phyloP scores from a whole-genome alignment of 805 yeast genomes.

The Hanseniaspora hatyaiensis region DNA sequence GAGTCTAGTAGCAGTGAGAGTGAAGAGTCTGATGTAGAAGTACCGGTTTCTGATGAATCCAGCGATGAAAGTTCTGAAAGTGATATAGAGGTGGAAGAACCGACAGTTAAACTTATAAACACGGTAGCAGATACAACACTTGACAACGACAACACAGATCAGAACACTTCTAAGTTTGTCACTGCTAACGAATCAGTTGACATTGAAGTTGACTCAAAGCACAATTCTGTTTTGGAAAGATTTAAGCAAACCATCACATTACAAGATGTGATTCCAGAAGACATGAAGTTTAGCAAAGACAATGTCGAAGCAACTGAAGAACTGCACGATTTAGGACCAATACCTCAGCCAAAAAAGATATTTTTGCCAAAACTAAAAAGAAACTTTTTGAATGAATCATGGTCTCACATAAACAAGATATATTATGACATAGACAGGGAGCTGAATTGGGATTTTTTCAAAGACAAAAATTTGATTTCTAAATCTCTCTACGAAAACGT shows the following conservation, averaged over 20 bases:
- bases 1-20: conserved; percentile 15
- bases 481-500: conserved; percentile 20
- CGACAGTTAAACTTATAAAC: conserved; percentile 17
- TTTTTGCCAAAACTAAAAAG: conserved; percentile 27
- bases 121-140: conserved; percentile 16
- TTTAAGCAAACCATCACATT: conserved; percentile 36
- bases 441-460: conserved; percentile 22
- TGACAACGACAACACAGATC: conserved; percentile 15
- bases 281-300: background rate
- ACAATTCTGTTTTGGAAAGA: conserved; percentile 41
- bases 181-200: conserved; percentile 21
- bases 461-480: conserved; percentile 18
- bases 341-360: conserved; percentile 64
- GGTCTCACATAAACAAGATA: conserved; percentile 25
- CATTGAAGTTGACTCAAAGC: conserved; percentile 31
- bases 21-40: background rate
- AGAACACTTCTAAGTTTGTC: conserved; percentile 16
- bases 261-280: conserved; percentile 22
- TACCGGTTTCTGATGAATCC: background rate
- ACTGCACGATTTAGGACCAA: conserved; percentile 45
- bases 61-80: too few relatives aligned
- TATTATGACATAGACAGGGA: conserved; percentile 18
- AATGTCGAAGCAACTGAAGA: conserved; percentile 19
- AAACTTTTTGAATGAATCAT: conserved; percentile 26
- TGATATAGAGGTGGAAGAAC: conserved; percentile 10